Percentiles rank a stretch among this genome's conserved stretches.
These are phyloP conservation scores for Zalaria sp. DNA, from an alignment of 2,329 filamentous ascomycete species.

Conservation along the genomic window DNA sequence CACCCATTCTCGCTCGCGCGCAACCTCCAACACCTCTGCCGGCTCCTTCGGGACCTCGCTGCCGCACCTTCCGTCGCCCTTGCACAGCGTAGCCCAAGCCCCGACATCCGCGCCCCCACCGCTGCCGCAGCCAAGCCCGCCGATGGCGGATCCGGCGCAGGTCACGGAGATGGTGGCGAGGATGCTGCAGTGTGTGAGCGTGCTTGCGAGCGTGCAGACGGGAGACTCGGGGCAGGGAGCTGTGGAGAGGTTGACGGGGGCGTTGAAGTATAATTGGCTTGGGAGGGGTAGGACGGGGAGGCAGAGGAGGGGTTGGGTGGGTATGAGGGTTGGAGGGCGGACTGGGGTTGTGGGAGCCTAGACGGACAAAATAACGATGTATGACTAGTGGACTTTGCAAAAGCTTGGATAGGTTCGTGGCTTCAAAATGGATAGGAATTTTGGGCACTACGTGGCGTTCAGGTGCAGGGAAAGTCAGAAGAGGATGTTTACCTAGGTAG, in stretches of 20 bases:
- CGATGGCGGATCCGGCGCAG: slow-evolving; percentile 38
- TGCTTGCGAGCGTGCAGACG: slow-evolving; percentile 63
- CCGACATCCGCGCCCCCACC: slow-evolving; percentile 6
- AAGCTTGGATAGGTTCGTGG: too few species aligned
- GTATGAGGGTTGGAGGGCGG: slow-evolving; percentile 32
- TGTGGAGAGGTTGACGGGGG: slow-evolving; percentile 70
- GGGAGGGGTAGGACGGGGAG: slow-evolving; percentile 78
- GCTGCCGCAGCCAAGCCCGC: slow-evolving; percentile 8
- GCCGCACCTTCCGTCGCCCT: slow-evolving; percentile 16
- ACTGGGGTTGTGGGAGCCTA: slow-evolving; percentile 15
- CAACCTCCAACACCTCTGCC: slow-evolving; percentile 65
- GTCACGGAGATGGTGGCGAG: slow-evolving; percentile 88
- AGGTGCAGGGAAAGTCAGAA: too few species aligned
- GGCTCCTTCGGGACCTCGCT: slow-evolving; percentile 30
- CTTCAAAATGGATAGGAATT: too few species aligned
- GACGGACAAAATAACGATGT: too few species aligned
- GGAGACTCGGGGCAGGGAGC: slow-evolving; percentile 61
- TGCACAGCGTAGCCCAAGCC: slow-evolving; percentile 7
- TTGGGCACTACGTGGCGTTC: too few species aligned
- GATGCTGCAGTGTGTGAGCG: slow-evolving; percentile 92
- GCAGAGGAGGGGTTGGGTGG: slow-evolving; percentile 81
- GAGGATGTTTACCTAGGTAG: too few species aligned
- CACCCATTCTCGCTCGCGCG: slow-evolving; percentile 52
- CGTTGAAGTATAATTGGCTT: slow-evolving; percentile 94
- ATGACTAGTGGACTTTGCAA: too few species aligned